Conservation (phyloP, 2,329 filamentous ascomycete species). For the Tolypocladium album region DNA sequence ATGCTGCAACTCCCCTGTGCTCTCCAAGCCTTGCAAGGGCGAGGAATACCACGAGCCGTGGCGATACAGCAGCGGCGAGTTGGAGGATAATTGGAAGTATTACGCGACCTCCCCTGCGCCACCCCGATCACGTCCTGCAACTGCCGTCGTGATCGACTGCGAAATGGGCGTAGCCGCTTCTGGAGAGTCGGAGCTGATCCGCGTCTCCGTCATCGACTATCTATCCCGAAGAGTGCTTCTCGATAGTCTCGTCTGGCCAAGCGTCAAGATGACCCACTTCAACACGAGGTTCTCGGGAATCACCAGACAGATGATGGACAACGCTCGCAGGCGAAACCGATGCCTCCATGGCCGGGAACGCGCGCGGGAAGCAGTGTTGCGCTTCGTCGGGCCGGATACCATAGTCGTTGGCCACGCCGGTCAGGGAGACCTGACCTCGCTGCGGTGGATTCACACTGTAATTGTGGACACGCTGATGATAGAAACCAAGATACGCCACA, state of each 20-base stretch:
- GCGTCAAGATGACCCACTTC: constrained; percentile 32
- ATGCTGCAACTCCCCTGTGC: constrained; percentile 15
- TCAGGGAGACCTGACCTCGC: constrained; percentile 27
- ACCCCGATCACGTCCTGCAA: not conserved
- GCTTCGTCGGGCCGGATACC: constrained; percentile 32
- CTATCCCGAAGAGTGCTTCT: constrained; percentile 36
- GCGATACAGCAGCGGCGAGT: constrained; percentile 11
- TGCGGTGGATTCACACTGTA: constrained; percentile 35
- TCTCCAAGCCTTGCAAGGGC: constrained; percentile 13
- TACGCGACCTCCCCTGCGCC: constrained; percentile 8
- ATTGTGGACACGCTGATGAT: constrained; percentile 35
- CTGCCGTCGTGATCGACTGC: constrained; percentile 38
- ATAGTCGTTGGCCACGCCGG: constrained; percentile 37
- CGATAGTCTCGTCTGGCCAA: constrained; percentile 38
- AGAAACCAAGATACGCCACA: constrained; percentile 12
- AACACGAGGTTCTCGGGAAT: constrained; percentile 42
- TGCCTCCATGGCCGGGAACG: constrained; percentile 29
- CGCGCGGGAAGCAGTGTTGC: constrained; percentile 30
- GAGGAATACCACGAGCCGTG: constrained; percentile 13
- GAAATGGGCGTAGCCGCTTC: constrained; percentile 38
- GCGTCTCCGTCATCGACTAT: constrained; percentile 39
- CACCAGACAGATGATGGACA: constrained; percentile 23
- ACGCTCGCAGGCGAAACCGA: constrained; percentile 16
- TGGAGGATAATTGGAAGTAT: constrained; percentile 16
- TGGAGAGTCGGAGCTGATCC: constrained; percentile 40